Base-by-base conservation (phyloP, 495 filamentous ascomycete species). In the Sphaerosporella brunnea region DNA sequence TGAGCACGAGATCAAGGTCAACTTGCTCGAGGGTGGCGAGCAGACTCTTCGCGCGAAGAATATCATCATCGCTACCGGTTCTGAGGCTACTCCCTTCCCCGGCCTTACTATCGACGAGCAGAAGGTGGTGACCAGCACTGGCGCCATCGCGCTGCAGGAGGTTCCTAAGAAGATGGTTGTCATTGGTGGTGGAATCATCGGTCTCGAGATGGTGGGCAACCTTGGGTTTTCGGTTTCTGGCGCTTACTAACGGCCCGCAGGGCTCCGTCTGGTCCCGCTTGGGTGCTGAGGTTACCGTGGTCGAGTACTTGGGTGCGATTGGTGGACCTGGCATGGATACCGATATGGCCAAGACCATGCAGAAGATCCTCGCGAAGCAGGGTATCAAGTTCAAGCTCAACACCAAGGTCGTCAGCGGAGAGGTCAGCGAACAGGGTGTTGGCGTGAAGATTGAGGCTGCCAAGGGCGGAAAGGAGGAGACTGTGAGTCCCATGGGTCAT, bases 161-260 rank as follows among this genome's bases (percentile, higher is more conserved):
- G 82, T 96, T 24, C 90, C 90, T 36, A 85, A 95, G 76, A 92
- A 86, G 73, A 81, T 97, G 84, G 69, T 88, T 51, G 90, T 97
- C 53, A 96, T 97, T 58, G 90, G 90, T 54, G 90, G 90, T 64
- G 90, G 90, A 64, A 97, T 97, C 64, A 97, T 97, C 61, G 90
- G 90, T 63, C 75, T 97, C 30, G 90, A 97, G 69, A 96, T 97
- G 90, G 79, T 80, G 64, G 43, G 70, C 45, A 39, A 28, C 19
- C 38, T 50, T 23, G 34, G 23, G 10, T 16, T 10, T 23, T 8
- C 23, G 23, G 20, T 13, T 23, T 32, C 15, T 47, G 11, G 25
- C 36, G 36, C 21, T 25, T 44, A 41, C 61, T 66, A 48, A 62
- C 36, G 23, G 32, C 37, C 20, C 26, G 51, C 57, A 79, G 77